Evolutionary conservation across 495 filamentous ascomycete genomes (phyloP), one percentile per base, ranked within the genome.

Genomic region (Lasiosphaeria miniovina): DNA sequence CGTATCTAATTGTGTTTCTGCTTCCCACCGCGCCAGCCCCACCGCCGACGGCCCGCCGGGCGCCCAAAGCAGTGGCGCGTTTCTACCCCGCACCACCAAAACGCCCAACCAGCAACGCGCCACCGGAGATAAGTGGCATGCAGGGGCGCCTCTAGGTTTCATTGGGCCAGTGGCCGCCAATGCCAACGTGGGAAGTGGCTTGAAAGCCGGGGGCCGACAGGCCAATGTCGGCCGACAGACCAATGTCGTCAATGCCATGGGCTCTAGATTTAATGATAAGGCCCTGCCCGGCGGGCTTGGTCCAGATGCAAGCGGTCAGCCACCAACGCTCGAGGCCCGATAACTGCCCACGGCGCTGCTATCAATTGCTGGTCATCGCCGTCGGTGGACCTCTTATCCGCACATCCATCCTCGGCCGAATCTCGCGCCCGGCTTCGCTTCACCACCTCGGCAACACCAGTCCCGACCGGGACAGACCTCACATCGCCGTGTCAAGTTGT

Each of bases 191-290:
- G 43, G 43, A 46, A 5, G 11, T 11, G 7, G 43, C 43, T 46
- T 7, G 43, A n/a, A 9, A 46, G 12, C 43, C 24, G 24, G 24
- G n/a, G n/a, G 10, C 10, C 10, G 40, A 45, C n/a, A 10, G n/a
- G 40, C 17, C 49, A 51, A 9, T n/a, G 15, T 51, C 9, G 49
- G 10, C 10, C 10, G 40, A 45, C n/a, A 10, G n/a, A 2, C 17
- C 49, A 51, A 9, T n/a, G 15, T 51, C 9, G 49, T 8, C 17
- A 32, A 5, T 51, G 32, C 4, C 32, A 49, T 35, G 40, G 8
- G 6, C 12, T 15, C 54, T 51, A 11, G 45, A 49, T 48, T 35
- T 48, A 49, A 56, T 56, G 54, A 56, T 56, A 56, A 56, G 54
- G 33, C 9, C 53, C 15, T 56, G 52, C 54, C 43, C 24, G 34